Percentiles rank a stretch among this genome's conserved stretches.
Conservation (phyloP, 805 yeast genomes). For the Cyberlindnera maritima region DNA sequence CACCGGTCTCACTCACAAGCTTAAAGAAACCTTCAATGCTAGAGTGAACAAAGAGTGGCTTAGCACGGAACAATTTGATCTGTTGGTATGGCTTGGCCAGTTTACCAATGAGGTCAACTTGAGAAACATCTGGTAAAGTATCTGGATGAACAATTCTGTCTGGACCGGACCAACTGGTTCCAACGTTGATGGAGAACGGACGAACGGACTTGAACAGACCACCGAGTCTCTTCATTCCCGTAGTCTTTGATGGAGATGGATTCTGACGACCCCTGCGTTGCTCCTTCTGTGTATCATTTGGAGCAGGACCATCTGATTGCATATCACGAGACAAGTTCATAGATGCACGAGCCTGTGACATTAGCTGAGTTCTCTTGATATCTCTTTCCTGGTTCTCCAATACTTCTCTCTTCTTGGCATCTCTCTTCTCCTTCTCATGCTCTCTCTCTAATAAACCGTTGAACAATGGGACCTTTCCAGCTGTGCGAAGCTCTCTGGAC, state of each 20-base stretch:
- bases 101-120: slow-evolving; percentile 35
- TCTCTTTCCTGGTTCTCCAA: slow-evolving; percentile 37
- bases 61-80: slow-evolving; percentile 43
- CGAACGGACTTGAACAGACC: slow-evolving; percentile 57
- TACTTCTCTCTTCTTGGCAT: slow-evolving; percentile 42
- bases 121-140: slow-evolving; percentile 57
- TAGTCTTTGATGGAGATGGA: slow-evolving; percentile 22
- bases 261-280: slow-evolving; percentile 21
- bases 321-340: slow-evolving; percentile 13
- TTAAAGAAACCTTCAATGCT: slow-evolving; percentile 43
- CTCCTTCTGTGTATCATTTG: slow-evolving; percentile 14
- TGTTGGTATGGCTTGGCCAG: slow-evolving; percentile 47
- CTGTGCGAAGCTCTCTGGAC: slow-evolving; percentile 34
- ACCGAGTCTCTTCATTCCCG: slow-evolving; percentile 45
- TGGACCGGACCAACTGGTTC: slow-evolving; percentile 35
- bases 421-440: slow-evolving; percentile 50
- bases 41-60: slow-evolving; percentile 34
- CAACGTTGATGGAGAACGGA: slow-evolving; percentile 56
- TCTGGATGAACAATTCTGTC: slow-evolving; percentile 47
- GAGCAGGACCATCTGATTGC: slow-evolving; percentile 5
- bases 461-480: slow-evolving; percentile 41
- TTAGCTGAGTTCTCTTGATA: slow-evolving; percentile 29
- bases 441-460: slow-evolving; percentile 45
- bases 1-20: slow-evolving; percentile 38
- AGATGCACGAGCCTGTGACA: slow-evolving; percentile 30